Conservation (phyloP, 148 eudicot genomes). For the Amaranthus palmeri region DNA sequence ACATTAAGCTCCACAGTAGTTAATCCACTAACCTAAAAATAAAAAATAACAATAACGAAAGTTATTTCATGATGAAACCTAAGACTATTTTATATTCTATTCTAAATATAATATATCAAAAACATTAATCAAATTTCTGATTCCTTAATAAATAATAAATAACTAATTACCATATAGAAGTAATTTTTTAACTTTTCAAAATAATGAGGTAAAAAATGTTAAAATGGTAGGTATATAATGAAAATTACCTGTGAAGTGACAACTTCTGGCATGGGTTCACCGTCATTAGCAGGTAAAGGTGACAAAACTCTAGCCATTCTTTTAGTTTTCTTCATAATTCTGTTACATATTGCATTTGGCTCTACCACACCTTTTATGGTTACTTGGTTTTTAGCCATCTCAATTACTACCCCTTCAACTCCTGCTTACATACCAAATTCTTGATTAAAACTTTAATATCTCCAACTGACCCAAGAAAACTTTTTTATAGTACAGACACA, state of each 20-base stretch:
- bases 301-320: slow-evolving; percentile 72
- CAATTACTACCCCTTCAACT: slow-evolving; percentile 72
- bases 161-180: too few species aligned
- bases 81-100: too few species aligned
- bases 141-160: too few species aligned
- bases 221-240: slow-evolving; percentile 5
- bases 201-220: background rate
- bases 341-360: slow-evolving; percentile 64
- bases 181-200: too few species aligned
- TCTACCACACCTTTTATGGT: slow-evolving; percentile 85
- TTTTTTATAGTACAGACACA: too few species aligned
- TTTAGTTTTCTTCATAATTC: slow-evolving; percentile 68
- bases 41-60: too few species aligned
- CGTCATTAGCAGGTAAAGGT: slow-evolving; percentile 76
- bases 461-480: too few species aligned
- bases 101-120: too few species aligned
- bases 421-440: slow-evolving; percentile 33
- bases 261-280: slow-evolving; percentile 69
- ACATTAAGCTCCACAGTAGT: slow-evolving; percentile 80
- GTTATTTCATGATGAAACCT: too few species aligned
- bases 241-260: slow-evolving; percentile 71
- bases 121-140: background rate
- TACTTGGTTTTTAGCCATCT: slow-evolving; percentile 71
- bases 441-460: too few species aligned
- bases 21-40: slow-evolving; percentile 57